Conservation (phyloP, 1,139 yeast species). For the Saccharomyces hybrid region DNA sequence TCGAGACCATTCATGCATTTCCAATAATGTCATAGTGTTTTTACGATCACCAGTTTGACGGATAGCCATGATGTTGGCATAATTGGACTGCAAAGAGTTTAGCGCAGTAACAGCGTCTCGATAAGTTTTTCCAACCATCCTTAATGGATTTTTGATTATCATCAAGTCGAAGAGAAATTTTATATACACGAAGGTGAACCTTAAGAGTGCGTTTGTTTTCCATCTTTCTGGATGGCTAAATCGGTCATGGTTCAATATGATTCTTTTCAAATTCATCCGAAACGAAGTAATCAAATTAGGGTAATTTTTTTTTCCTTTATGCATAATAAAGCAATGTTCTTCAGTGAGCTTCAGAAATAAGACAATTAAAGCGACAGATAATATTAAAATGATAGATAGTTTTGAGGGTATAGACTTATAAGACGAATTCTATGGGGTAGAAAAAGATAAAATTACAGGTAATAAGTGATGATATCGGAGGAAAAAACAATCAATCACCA, state of each 20-base stretch:
- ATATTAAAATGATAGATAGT: neutral
- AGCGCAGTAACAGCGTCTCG: conserved; percentile 78
- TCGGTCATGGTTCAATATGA: neutral
- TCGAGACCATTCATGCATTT: conserved; percentile 86
- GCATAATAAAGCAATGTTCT: neutral
- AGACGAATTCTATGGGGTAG: neutral
- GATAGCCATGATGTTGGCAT: conserved; percentile 78
- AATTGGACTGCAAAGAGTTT: conserved; percentile 84
- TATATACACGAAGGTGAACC: neutral
- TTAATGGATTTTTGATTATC: conserved; percentile 15
- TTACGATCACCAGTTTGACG: conserved; percentile 63
- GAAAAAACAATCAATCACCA: neutral
- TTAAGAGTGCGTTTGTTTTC: neutral
- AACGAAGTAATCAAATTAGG: neutral
- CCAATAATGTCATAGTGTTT: conserved; percentile 67
- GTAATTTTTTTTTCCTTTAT: neutral
- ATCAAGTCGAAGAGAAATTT: conserved; percentile 6
- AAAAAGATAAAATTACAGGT: neutral
- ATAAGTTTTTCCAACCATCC: conserved; percentile 20
- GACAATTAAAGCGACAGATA: neutral
- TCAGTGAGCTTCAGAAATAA: neutral
- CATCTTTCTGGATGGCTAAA: neutral
- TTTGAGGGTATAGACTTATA: neutral
- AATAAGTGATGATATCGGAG: neutral
- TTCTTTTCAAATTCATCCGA: neutral